Evolutionary conservation across 2,329 filamentous ascomycete genomes (phyloP).

Genomic region (Diaporthe vaccinii): DNA sequence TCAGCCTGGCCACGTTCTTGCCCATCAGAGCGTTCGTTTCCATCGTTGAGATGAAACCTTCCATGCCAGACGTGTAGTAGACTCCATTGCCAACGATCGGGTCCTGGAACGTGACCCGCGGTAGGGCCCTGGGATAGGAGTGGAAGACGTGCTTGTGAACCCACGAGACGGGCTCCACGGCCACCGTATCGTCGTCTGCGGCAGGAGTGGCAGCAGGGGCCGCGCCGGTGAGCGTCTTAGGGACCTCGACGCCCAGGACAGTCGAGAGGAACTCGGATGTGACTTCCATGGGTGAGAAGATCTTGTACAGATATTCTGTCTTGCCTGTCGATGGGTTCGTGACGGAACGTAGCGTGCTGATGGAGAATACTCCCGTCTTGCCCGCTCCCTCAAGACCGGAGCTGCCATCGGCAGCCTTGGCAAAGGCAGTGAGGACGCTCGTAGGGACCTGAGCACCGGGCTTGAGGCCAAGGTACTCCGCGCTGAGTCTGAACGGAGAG

Average conservation of each 20-base stretch:
- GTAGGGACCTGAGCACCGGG: slow-evolving; percentile 73
- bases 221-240: slow-evolving; percentile 49
- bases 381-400: slow-evolving; percentile 73
- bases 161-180: slow-evolving; percentile 76
- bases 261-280: slow-evolving; percentile 66
- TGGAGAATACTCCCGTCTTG: slow-evolving; percentile 84
- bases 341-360: slow-evolving; percentile 78
- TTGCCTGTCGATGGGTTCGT: slow-evolving; percentile 70
- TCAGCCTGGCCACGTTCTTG: slow-evolving; percentile 81
- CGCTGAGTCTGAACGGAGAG: slow-evolving; percentile 79
- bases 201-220: slow-evolving; percentile 39
- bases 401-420: slow-evolving; percentile 65
- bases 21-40: slow-evolving; percentile 95
- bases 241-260: slow-evolving; percentile 64
- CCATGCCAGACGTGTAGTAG: slow-evolving; percentile 83
- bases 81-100: slow-evolving; percentile 75
- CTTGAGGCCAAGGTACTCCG: slow-evolving; percentile 78
- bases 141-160: slow-evolving; percentile 83
- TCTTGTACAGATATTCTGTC: slow-evolving; percentile 74
- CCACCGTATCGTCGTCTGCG: slow-evolving; percentile 50
- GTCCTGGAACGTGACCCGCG: slow-evolving; percentile 89
- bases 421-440: slow-evolving; percentile 86
- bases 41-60: slow-evolving; percentile 97
- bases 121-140: slow-evolving; percentile 88
- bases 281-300: slow-evolving; percentile 70